phyloP scores from a whole-genome alignment of 2,329 filamentous ascomycete genomes.

The Cylindrodendrum hubeiense region DNA sequence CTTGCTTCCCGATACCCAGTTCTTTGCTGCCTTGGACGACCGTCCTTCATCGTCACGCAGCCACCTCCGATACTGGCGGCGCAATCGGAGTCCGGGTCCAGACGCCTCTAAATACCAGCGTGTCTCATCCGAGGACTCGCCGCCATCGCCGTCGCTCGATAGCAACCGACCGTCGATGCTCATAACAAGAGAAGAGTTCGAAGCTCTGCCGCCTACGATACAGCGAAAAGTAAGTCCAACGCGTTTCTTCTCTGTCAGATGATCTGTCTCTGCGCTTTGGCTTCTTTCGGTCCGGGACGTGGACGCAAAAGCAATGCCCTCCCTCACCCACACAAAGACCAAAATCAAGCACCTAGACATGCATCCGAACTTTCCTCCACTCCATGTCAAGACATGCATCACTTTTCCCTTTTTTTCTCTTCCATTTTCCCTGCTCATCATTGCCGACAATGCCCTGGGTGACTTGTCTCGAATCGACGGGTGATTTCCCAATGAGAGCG shows the following conservation, averaged over 20 bases:
- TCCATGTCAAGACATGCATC: constrained; percentile 1
- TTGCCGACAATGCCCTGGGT: constrained; percentile 4
- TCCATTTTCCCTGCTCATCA: constrained; percentile 1
- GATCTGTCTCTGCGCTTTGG: constrained; percentile 1
- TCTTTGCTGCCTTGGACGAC: constrained; percentile 29
- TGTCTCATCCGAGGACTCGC: constrained; percentile 40
- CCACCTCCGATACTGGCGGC: constrained; percentile 36
- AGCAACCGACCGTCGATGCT: constrained; percentile 39
- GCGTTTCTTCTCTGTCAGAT: background rate
- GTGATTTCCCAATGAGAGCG: background rate
- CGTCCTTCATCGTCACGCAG: constrained; percentile 46
- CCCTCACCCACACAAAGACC: background rate
- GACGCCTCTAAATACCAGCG: constrained; percentile 38
- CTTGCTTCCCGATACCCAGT: constrained; percentile 33
- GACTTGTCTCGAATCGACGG: constrained; percentile 12
- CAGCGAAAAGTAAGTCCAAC: constrained; percentile 67
- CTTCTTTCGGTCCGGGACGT: background rate
- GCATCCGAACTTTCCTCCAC: background rate
- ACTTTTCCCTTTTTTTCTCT: background rate
- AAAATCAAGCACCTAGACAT: background rate
- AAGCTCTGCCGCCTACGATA: constrained; percentile 66
- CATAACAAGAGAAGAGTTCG: constrained; percentile 58
- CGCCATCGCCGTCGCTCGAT: constrained; percentile 31
- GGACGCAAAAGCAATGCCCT: background rate
- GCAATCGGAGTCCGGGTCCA: constrained; percentile 32